Evolutionary conservation across 148 eudicot genomes (phyloP).

Genomic region (Rhododendron henanense): DNA sequence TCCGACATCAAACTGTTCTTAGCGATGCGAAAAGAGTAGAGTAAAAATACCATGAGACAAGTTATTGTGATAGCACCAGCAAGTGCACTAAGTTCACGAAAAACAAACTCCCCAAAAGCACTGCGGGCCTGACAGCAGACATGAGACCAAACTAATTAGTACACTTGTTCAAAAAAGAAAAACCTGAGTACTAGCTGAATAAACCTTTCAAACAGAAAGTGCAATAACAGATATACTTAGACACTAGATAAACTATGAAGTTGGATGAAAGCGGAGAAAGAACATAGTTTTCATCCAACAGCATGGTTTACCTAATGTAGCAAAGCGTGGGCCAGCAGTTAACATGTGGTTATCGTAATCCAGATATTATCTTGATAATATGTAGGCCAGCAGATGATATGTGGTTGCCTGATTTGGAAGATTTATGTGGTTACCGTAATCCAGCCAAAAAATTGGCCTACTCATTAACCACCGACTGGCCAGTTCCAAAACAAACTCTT

Average conservation of each 20-base stretch:
- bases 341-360: background rate
- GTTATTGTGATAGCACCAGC: slow-evolving; percentile 91
- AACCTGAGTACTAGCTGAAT: background rate
- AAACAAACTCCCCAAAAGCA: slow-evolving; percentile 50
- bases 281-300: background rate
- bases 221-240: background rate
- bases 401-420: background rate
- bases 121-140: slow-evolving; percentile 48
- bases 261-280: background rate
- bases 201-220: background rate
- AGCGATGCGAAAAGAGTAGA: background rate
- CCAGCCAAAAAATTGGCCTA: background rate
- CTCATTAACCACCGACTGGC: background rate
- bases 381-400: background rate
- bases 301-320: background rate
- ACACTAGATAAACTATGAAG: background rate
- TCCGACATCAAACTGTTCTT: background rate
- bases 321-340: background rate
- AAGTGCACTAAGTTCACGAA: slow-evolving; percentile 71
- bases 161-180: background rate
- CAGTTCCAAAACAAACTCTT: background rate
- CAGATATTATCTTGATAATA: background rate
- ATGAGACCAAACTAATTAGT: background rate
- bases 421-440: background rate
- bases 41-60: slow-evolving; percentile 75